Evolutionary conservation across 352 stramenopile genomes (phyloP).

Genomic region (Plasmopara muralis): DNA sequence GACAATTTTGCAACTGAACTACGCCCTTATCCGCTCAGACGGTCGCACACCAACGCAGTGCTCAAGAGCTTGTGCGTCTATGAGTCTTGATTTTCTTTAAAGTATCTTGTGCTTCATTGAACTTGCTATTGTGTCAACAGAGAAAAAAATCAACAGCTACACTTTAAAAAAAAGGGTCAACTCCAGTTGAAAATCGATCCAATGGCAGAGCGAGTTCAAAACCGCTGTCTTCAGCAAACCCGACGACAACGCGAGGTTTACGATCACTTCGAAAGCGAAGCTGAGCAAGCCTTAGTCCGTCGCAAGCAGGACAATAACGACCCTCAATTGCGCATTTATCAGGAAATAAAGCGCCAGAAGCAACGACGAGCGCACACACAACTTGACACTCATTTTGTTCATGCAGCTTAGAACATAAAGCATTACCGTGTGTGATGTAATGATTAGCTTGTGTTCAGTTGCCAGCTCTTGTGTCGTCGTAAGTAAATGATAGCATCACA

Average conservation of each 20-base stretch:
- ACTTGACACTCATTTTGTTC: conserved; percentile 10
- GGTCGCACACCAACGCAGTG: conserved; percentile 34
- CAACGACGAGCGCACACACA: conserved; percentile 27
- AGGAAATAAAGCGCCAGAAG: conserved; percentile 46
- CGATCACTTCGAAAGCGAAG: conserved; percentile 48
- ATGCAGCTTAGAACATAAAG: neutral
- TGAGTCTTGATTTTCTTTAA: too few relatives aligned
- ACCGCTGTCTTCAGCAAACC: conserved; percentile 34
- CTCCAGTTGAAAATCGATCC: conserved; percentile 28
- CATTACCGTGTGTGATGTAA: neutral
- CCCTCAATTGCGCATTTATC: conserved; percentile 48
- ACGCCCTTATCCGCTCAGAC: conserved; percentile 37
- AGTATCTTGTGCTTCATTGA: too few relatives aligned
- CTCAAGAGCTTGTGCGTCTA: conserved; percentile 47
- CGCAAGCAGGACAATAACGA: conserved; percentile 52
- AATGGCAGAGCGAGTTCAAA: conserved; percentile 26
- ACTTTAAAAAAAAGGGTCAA: conserved; percentile 24
- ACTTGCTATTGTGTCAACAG: conserved; percentile 8
- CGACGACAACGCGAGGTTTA: conserved; percentile 38
- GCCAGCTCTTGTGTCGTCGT: too few relatives aligned
- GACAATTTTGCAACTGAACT: conserved; percentile 37
- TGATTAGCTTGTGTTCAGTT: neutral
- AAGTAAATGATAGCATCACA: too few relatives aligned
- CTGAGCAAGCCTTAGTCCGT: conserved; percentile 39
- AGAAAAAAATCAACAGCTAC: conserved; percentile 39